These are phyloP conservation scores for Ophiostoma montium DNA, from an alignment of 2,329 filamentous ascomycete genomes.

Conservation along the genomic window DNA sequence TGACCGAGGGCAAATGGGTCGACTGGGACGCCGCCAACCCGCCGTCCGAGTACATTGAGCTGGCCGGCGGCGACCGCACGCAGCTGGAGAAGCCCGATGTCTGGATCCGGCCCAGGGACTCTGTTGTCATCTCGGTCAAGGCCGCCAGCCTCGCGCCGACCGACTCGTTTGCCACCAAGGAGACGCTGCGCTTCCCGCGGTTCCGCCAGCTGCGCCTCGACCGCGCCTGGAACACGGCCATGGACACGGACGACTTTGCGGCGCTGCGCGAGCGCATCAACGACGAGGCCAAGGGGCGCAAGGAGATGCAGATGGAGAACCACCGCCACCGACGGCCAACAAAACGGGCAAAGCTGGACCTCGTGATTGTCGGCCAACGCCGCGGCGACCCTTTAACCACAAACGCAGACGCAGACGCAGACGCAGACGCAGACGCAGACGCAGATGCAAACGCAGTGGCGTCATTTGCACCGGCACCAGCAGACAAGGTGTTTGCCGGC, in stretches of 20 bases:
- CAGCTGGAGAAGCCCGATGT: constrained; percentile 74
- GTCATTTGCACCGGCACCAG: constrained; percentile 21
- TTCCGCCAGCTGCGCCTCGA: constrained; percentile 75
- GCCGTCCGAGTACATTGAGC: constrained; percentile 63
- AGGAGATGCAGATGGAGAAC: constrained; percentile 62
- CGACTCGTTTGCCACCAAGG: constrained; percentile 60
- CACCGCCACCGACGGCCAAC: constrained; percentile 37
- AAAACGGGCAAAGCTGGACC: constrained; percentile 54
- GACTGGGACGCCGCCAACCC: constrained; percentile 69
- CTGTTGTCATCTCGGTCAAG: constrained; percentile 77
- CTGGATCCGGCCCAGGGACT: constrained; percentile 85
- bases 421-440: not conserved
- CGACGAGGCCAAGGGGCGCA: constrained; percentile 56
- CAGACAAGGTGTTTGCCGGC: constrained; percentile 56
- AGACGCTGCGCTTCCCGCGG: constrained; percentile 80
- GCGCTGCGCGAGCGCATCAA: constrained; percentile 56
- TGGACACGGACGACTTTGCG: constrained; percentile 66
- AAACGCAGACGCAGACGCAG: not conserved
- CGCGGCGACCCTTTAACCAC: constrained; percentile 12
- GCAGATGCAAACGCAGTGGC: constrained; percentile 19
- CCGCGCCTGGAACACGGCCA: constrained; percentile 66
- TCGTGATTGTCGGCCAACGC: constrained; percentile 58
- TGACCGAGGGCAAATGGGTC: constrained; percentile 83
- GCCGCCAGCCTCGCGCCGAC: constrained; percentile 64
- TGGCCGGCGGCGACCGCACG: constrained; percentile 57